phyloP scores from a whole-genome alignment of 169 alveolate genomes.

The Theileria annulata region DNA sequence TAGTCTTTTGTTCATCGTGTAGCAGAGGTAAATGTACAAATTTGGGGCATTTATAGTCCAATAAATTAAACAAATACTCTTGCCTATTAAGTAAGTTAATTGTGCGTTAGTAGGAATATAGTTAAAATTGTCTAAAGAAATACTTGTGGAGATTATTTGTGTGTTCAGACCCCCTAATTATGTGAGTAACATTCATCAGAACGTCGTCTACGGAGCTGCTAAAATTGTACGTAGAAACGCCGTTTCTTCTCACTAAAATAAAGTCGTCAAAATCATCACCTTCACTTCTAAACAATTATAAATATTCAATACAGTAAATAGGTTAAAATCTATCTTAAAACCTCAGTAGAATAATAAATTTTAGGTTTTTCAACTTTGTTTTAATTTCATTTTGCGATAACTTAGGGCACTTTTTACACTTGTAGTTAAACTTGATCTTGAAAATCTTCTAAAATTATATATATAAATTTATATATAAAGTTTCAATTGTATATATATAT shows the following conservation, averaged over 20 bases:
- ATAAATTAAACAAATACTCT: slow-evolving; percentile 19
- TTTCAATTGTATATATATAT: slow-evolving; percentile 48
- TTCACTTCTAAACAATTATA: slow-evolving; percentile 28
- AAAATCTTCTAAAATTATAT: slow-evolving; percentile 18
- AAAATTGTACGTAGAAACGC: slow-evolving; percentile 82
- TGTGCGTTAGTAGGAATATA: not conserved
- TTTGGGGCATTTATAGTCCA: slow-evolving; percentile 33
- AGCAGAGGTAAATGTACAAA: slow-evolving; percentile 56
- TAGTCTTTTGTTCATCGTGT: slow-evolving; percentile 35
- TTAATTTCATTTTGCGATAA: slow-evolving; percentile 9
- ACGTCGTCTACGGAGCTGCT: slow-evolving; percentile 80
- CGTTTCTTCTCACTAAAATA: slow-evolving; percentile 69
- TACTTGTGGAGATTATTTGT: slow-evolving; percentile 73
- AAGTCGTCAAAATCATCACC: slow-evolving; percentile 69
- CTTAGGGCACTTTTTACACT: slow-evolving; percentile 45
- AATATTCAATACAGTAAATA: not conserved
- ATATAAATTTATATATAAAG: slow-evolving; percentile 23
- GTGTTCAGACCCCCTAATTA: slow-evolving; percentile 82
- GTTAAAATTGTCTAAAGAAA: not conserved
- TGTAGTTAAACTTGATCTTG: slow-evolving; percentile 6
- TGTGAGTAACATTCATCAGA: slow-evolving; percentile 76
- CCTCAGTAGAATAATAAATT: slow-evolving; percentile 4
- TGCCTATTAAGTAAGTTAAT: slow-evolving; percentile 24
- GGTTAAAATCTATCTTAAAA: slow-evolving; percentile 22
- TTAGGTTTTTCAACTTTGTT: not conserved